Evolutionary conservation across 192 early-diverging fungal genomes (phyloP), one percentile per base, ranked within the genome.

Genomic region (Podila minutissima): DNA sequence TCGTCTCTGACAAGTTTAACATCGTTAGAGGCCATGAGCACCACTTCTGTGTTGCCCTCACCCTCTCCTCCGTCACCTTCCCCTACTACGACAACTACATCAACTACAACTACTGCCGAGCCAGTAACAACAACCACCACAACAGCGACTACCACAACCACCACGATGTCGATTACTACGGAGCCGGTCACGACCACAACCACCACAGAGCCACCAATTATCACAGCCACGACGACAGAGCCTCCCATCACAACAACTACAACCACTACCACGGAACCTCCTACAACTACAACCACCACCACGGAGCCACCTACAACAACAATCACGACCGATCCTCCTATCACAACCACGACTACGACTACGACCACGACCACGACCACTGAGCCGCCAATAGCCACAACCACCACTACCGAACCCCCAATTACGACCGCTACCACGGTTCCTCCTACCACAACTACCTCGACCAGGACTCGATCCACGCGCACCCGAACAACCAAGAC

Each of bases 141-240:
- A 17, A 61, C 19, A 32, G 35, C 26, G 17, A 33, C 31, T 5
- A 28, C 10, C 17, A 32, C 59, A 11, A 61, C 29, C 0, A 8
- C 22, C 3, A 7, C 31, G 24, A 61, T 20, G 28, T 28, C 11
- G 26, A 32, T 31, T 15, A 26, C 31, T 19, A 11, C 59, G 0
- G 22, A 17, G 35, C 59, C 59, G 5, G 17, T 2, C 11, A 31
- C 31, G 9, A 13, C 24, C 24, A 5, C 59, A 33, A 61, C 59
- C 29, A 61, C 59, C 29, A 17, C 59, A 11, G 59, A 28, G 49
- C 41, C 41, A 46, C 41, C 41, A 46, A 46, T 46, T 46, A 46
- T 46, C 41, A 19, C 57, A 1, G 66, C 71, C 22, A 59, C 64
- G 28, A 60, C 71, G 0, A 17, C 55, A n/a, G 19, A 53, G 46